Percentiles rank a stretch among this genome's conserved stretches.
These are phyloP conservation scores for Cystofilobasidium bisporidii DNA, from an alignment of 768 basidiomycete genomes.

Conservation along the genomic window DNA sequence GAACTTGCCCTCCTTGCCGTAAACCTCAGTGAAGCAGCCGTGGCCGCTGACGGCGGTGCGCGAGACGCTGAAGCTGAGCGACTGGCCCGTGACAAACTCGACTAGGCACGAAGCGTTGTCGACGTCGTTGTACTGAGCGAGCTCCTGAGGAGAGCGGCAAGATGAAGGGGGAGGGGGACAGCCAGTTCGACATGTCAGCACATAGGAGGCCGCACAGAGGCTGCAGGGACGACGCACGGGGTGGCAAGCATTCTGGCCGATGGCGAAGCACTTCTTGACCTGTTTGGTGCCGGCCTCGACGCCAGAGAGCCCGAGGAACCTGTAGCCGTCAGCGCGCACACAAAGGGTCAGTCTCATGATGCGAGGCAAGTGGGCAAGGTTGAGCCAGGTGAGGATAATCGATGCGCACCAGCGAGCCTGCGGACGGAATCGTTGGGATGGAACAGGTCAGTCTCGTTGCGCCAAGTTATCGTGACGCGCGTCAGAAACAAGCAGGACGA, in stretches of 20 bases:
- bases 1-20: constrained; percentile 29
- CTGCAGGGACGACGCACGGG: no score
- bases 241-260: constrained; percentile 28
- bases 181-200: no score
- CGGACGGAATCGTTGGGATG: no score
- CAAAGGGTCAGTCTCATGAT: no score
- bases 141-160: constrained; percentile 13
- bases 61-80: constrained; percentile 23
- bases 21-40: constrained; percentile 30
- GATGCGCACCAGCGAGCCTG: constrained; percentile 29
- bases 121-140: constrained; percentile 26
- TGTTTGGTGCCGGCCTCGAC: constrained; percentile 15
- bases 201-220: no score
- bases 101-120: constrained; percentile 31
- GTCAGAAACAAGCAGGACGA: neutral
- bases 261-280: constrained; percentile 29
- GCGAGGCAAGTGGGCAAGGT: neutral
- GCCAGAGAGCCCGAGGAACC: neutral
- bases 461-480: no score
- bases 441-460: no score
- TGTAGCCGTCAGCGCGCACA: neutral
- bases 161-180: no score
- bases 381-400: constrained; percentile 18
- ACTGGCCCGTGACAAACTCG: constrained; percentile 28
- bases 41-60: constrained; percentile 30